Base-by-base conservation (phyloP, 2,329 filamentous ascomycete genomes). In the Talaromyces rugulosus region DNA sequence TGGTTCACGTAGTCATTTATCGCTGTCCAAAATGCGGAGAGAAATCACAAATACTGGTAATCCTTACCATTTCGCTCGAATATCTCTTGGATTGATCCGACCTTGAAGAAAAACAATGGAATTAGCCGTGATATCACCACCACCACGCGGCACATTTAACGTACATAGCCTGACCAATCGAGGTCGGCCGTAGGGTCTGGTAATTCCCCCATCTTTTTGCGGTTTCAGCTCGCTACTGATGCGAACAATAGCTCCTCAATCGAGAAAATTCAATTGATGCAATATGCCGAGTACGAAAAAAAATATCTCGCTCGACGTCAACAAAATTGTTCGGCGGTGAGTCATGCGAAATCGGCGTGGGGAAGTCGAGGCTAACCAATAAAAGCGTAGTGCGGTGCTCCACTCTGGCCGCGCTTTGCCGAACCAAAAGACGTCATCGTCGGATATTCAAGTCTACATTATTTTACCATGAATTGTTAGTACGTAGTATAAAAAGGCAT, bases 121-220 rank as follows among this genome's bases (percentile, higher is more conserved):
- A 23, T 60, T 57, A 62, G 61, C 52, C 12, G 33, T 30, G 36
- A 53, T 52, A 23, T 44, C n/a, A 23, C 23, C n/a, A 23, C 23
- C 16, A 57, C 54, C 58, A 53, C 54, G 55, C 58, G 52, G 8
- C 28, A 33, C 31, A 51, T 23, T 23, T 12, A 55, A 55, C 62
- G 36, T 58, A 76, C 74, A 68, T 79, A 80, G 34, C 74, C 74
- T 40, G 76, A 78, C 78, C 78, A 80, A 58, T 79, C 70, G 30
- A 80, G 68, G 60, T 80, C 74, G n/a, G 70, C 69, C 2, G 76
- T 79, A 8, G 78, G 78, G 63, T 81, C 73, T 9, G 78, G 78
- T 23, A 63, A 30, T 28, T n/a, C 36, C 31, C 54, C 34, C 62
- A 63, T 63, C 6, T 12, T 52, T 3, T 34, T 18, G 30, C 23